Evolutionary conservation across 129 eudicot species (phyloP).

Genomic region (Cynara cardunculus): DNA sequence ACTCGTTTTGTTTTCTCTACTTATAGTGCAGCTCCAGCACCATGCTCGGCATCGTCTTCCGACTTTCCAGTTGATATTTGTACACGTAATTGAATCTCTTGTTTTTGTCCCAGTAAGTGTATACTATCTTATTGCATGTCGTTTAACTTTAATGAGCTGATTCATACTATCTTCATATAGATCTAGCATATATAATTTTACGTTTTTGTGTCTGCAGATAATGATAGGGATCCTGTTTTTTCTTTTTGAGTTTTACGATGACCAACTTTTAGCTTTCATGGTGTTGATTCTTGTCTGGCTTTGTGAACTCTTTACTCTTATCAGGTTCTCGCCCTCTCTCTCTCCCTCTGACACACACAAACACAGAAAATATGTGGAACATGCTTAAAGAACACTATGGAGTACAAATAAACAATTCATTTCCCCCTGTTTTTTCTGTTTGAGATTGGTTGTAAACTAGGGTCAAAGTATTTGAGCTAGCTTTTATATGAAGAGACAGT

Average conservation of each 20-base stretch:
- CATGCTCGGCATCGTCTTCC: constrained; percentile 99
- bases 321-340: constrained; percentile 60
- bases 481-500: neutral
- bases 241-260: constrained; percentile 94
- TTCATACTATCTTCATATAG: neutral
- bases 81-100: constrained; percentile 95
- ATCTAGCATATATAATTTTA: neutral
- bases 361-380: neutral
- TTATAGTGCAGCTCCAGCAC: constrained; percentile 99
- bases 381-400: neutral
- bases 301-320: constrained; percentile 96
- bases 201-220: constrained; percentile 53
- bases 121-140: neutral
- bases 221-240: constrained; percentile 98
- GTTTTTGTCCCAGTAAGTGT: constrained; percentile 95
- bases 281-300: constrained; percentile 98
- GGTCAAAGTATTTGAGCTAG: neutral
- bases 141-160: neutral
- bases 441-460: too few relatives aligned
- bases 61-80: constrained; percentile 98
- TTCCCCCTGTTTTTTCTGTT: too few relatives aligned
- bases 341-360: constrained; percentile 2
- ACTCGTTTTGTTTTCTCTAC: constrained; percentile 6
- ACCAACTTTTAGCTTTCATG: constrained; percentile 98
- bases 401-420: neutral